These are phyloP conservation scores for Puccinia horiana DNA, from an alignment of 1,284 basidiomycete genomes.

Conservation along the genomic window DNA sequence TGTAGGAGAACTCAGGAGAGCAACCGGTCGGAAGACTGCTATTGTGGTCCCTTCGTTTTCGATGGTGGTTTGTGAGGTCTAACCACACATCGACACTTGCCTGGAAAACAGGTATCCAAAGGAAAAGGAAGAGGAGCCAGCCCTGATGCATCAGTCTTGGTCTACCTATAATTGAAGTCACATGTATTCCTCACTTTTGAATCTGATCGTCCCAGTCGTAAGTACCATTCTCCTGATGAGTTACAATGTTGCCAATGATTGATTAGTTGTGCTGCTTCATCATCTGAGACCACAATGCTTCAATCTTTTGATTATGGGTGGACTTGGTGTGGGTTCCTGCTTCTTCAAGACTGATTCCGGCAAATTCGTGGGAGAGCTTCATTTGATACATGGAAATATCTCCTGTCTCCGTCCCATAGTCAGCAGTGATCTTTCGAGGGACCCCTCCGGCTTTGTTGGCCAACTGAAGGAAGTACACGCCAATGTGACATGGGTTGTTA, in stretches of 20 bases:
- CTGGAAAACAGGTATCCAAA: not conserved
- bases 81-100: not conserved
- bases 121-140: not conserved
- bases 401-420: slow-evolving; percentile 12
- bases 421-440: not conserved
- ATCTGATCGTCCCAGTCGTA: not conserved
- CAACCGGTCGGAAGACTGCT: not conserved
- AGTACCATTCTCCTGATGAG: not conserved
- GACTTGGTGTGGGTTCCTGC: not conserved
- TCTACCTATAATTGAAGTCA: not conserved
- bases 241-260: not conserved
- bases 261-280: not conserved
- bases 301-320: not conserved
- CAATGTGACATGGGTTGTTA: not conserved
- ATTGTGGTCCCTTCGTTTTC: not conserved
- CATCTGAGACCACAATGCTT: not conserved
- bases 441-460: not conserved
- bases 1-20: not conserved
- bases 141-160: not conserved
- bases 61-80: not conserved
- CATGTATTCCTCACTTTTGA: not conserved
- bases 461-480: not conserved
- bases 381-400: not conserved
- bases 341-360: not conserved
- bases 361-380: not conserved